phyloP scores from a whole-genome alignment of 208 protist species.

The Crithidia expoeki region DNA sequence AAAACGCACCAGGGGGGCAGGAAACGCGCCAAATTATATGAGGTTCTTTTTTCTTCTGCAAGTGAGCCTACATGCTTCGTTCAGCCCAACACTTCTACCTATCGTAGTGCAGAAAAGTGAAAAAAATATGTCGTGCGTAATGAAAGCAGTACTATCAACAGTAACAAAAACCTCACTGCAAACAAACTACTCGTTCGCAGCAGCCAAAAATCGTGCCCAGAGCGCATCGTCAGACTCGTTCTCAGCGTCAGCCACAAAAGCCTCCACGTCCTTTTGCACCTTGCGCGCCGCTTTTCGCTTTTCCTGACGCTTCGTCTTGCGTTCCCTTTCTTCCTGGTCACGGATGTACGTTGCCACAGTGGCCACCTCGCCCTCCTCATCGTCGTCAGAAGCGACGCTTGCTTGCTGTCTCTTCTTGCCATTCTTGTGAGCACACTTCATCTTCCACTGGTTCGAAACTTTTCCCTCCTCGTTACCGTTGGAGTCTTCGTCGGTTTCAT shows the following conservation, averaged over 20 bases:
- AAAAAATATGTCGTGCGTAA: too few relatives aligned
- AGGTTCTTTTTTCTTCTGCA: too few relatives aligned
- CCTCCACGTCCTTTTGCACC: slow-evolving; percentile 28
- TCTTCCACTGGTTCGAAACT: background rate
- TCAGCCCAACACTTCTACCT: too few relatives aligned
- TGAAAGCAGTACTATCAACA: too few relatives aligned
- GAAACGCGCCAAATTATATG: too few relatives aligned
- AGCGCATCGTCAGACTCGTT: slow-evolving; percentile 38
- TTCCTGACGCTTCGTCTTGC: slow-evolving; percentile 46
- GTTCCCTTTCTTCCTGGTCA: slow-evolving; percentile 54
- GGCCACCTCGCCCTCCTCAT: slow-evolving; percentile 36
- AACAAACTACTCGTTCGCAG: slow-evolving; percentile 28
- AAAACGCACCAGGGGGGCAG: too few relatives aligned
- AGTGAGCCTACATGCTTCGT: too few relatives aligned
- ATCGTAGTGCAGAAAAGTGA: too few relatives aligned
- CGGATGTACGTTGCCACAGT: slow-evolving; percentile 62
- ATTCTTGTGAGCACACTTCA: background rate
- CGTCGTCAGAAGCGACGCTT: background rate
- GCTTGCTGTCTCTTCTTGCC: background rate
- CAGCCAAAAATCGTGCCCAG: slow-evolving; percentile 40
- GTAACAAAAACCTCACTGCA: too few relatives aligned
- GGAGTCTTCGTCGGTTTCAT: background rate
- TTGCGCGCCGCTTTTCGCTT: slow-evolving; percentile 32
- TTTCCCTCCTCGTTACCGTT: slow-evolving; percentile 2
- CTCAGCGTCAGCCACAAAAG: slow-evolving; percentile 26